Evolutionary conservation across 768 basidiomycete species (phyloP).

Genomic region (Phlebiopsis flavidoalba): DNA sequence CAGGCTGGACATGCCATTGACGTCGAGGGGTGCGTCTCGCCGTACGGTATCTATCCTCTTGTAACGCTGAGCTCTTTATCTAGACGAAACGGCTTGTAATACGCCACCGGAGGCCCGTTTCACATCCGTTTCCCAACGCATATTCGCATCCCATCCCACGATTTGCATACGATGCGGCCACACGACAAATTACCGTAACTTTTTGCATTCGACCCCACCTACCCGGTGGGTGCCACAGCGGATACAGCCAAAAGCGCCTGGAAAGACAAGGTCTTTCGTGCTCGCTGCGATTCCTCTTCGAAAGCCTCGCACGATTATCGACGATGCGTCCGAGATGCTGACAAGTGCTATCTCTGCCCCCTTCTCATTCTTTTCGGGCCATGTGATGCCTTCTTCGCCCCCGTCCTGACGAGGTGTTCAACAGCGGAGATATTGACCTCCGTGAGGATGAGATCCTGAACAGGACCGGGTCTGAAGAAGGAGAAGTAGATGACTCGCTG

Average conservation of each 20-base stretch:
- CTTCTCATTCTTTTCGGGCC: slow-evolving; percentile 40
- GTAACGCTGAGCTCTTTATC: background rate
- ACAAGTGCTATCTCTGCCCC: slow-evolving; percentile 56
- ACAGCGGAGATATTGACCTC: slow-evolving; percentile 59
- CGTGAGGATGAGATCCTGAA: slow-evolving; percentile 71
- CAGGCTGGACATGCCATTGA: slow-evolving; percentile 81
- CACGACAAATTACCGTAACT: slow-evolving; percentile 53
- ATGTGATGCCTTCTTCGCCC: slow-evolving; percentile 18
- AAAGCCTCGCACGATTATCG: slow-evolving; percentile 63
- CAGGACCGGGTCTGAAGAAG: slow-evolving; percentile 75
- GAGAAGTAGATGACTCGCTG: slow-evolving; percentile 70
- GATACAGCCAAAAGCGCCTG: slow-evolving; percentile 39
- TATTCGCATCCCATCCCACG: slow-evolving; percentile 74
- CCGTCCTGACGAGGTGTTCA: slow-evolving; percentile 64
- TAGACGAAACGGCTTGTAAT: slow-evolving; percentile 66
- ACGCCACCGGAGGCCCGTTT: slow-evolving; percentile 72
- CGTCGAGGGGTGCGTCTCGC: slow-evolving; percentile 52
- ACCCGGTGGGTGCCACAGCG: slow-evolving; percentile 34
- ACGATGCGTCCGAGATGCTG: slow-evolving; percentile 65
- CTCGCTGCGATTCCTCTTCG: slow-evolving; percentile 62
- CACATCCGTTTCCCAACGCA: slow-evolving; percentile 71
- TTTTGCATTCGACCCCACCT: slow-evolving; percentile 64
- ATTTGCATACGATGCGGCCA: slow-evolving; percentile 53
- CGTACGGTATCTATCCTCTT: background rate
- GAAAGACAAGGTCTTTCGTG: slow-evolving; percentile 53